A percentile compares a stretch with the other conserved stretches of the same genome.
Evolutionary conservation across 306 rosid species (phyloP).

Genomic region (Trifolium pratense): DNA sequence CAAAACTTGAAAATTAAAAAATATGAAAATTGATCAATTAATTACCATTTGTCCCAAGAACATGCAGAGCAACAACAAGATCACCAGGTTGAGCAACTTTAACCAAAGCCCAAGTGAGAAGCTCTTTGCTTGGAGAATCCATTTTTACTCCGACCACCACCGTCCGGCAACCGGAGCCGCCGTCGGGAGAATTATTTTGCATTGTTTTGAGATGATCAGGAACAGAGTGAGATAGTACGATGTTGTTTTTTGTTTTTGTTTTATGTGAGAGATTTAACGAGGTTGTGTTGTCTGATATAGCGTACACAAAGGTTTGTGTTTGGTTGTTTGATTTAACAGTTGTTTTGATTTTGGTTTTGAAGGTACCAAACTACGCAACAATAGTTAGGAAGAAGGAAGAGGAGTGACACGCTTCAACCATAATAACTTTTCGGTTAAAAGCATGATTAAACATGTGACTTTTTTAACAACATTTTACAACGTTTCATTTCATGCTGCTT

Average conservation of each 20-base stretch:
- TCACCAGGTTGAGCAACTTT: slow-evolving; percentile 92
- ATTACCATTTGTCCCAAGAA: slow-evolving; percentile 76
- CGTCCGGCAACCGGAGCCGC: slow-evolving; percentile 54
- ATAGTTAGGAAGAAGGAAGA: slow-evolving; percentile 13
- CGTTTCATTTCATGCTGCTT: slow-evolving; percentile 8
- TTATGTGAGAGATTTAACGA: not conserved
- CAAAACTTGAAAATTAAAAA: not conserved
- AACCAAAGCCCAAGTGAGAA: slow-evolving; percentile 94
- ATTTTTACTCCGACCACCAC: slow-evolving; percentile 86
- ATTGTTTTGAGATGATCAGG: slow-evolving; percentile 41
- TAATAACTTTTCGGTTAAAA: slow-evolving; percentile 38
- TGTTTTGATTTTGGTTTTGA: slow-evolving; percentile 46
- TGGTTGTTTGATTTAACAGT: slow-evolving; percentile 45
- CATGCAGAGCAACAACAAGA: slow-evolving; percentile 82
- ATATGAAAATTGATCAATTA: slow-evolving; percentile 12
- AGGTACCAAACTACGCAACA: slow-evolving; percentile 38
- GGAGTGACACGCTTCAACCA: slow-evolving; percentile 26
- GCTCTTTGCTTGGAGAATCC: slow-evolving; percentile 80
- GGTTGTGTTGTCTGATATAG: not conserved
- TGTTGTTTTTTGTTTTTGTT: slow-evolving; percentile 24
- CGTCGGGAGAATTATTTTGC: slow-evolving; percentile 44
- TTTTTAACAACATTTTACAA: slow-evolving; percentile 39
- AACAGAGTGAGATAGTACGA: slow-evolving; percentile 28
- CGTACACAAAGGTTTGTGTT: not conserved
- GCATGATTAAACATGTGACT: slow-evolving; percentile 40